Evolutionary conservation across 768 basidiomycete genomes (phyloP).

Genomic region (Termitomyces titanicus): DNA sequence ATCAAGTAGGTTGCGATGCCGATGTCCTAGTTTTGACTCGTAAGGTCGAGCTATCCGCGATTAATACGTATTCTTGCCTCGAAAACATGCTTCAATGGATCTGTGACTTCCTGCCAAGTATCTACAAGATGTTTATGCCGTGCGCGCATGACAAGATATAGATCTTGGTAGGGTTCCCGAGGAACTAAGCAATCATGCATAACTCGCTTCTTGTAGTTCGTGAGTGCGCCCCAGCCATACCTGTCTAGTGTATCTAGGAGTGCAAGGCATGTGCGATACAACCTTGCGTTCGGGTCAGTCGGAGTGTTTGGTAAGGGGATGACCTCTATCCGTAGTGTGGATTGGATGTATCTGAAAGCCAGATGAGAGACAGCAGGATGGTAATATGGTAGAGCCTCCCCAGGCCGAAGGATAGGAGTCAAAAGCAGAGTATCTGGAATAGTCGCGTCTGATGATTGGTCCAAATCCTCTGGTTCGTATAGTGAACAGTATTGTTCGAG

Average conservation of each 20-base stretch:
- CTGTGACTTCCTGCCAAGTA: constrained; percentile 78
- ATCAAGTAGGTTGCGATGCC: constrained; percentile 93
- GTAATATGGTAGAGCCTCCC: constrained; percentile 73
- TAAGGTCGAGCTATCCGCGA: background rate
- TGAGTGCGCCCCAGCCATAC: constrained; percentile 84
- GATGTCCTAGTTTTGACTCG: constrained; percentile 63
- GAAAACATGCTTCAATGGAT: constrained; percentile 87
- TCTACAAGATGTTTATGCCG: constrained; percentile 73
- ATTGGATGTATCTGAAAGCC: constrained; percentile 69
- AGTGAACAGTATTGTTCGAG: constrained; percentile 80
- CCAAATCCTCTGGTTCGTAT: constrained; percentile 34
- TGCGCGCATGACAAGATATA: constrained; percentile 85
- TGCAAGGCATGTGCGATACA: constrained; percentile 78
- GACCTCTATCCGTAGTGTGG: constrained; percentile 54
- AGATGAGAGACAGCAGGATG: constrained; percentile 81
- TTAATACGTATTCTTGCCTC: constrained; percentile 47
- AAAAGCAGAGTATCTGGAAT: constrained; percentile 40
- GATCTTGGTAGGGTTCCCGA: constrained; percentile 81
- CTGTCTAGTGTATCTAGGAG: constrained; percentile 81
- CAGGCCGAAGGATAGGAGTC: constrained; percentile 49
- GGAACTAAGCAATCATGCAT: constrained; percentile 77
- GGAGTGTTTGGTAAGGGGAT: constrained; percentile 48
- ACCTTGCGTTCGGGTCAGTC: constrained; percentile 51
- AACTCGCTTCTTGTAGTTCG: constrained; percentile 84
- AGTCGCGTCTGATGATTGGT: background rate